Evolutionary conservation across 2,329 filamentous ascomycete genomes (phyloP).

Genomic region (Biscogniauxia marginata): DNA sequence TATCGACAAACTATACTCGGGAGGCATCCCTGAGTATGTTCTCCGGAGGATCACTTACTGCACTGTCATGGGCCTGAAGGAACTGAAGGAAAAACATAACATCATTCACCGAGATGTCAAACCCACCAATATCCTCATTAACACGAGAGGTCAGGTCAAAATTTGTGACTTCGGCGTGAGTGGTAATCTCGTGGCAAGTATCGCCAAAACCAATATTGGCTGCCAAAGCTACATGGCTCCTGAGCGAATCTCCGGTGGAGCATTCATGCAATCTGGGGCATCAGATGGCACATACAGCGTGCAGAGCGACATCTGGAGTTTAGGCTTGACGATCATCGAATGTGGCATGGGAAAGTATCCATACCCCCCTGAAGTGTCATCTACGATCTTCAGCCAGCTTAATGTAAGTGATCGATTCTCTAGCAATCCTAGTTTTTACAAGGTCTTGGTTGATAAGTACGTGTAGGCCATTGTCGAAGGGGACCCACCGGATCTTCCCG

Average conservation of each 20-base stretch:
- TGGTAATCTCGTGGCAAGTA: conserved; percentile 93
- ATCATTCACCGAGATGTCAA: conserved; percentile 99
- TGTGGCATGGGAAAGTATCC: conserved; percentile 93
- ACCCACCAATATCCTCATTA: conserved; percentile 96
- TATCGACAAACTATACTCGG: conserved; percentile 91
- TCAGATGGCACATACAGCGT: conserved; percentile 91
- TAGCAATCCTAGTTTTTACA: background rate
- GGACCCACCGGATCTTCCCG: conserved; percentile 85
- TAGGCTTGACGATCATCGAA: conserved; percentile 92
- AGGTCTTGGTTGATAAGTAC: conserved; percentile 15
- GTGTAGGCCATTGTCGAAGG: conserved; percentile 92
- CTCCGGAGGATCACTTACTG: conserved; percentile 87
- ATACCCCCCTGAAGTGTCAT: conserved; percentile 95
- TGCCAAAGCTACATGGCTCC: conserved; percentile 99
- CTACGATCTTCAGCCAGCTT: conserved; percentile 96
- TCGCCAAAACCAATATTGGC: conserved; percentile 97
- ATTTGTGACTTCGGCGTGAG: conserved; percentile 98
- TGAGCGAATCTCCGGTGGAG: conserved; percentile 87
- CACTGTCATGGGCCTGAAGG: conserved; percentile 88
- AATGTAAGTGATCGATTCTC: conserved; percentile 65
- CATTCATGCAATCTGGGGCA: conserved; percentile 68
- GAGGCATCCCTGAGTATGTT: conserved; percentile 85
- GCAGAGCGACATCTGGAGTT: conserved; percentile 96
- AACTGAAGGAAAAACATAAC: conserved; percentile 95
- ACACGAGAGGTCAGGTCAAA: conserved; percentile 87